phyloP scores from a whole-genome alignment of 2,329 filamentous ascomycete genomes.

The Sporothrix luriei region DNA sequence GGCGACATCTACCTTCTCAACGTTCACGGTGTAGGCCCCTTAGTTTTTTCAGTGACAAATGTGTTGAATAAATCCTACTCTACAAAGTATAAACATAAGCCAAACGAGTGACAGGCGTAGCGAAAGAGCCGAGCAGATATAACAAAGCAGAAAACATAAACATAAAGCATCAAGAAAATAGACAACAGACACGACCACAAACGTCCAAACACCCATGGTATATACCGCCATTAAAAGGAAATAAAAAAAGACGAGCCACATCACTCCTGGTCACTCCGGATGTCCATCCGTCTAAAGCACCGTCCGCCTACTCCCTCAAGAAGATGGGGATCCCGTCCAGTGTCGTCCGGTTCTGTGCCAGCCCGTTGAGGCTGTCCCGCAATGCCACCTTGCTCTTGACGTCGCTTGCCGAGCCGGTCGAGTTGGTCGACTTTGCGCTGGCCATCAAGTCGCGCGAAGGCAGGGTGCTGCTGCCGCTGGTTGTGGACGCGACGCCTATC shows the following conservation, averaged over 20 bases:
- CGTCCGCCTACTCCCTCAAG: constrained; percentile 45
- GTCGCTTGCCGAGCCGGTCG: neutral
- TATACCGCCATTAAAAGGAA: neutral
- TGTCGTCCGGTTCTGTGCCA: constrained; percentile 28
- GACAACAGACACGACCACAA: neutral
- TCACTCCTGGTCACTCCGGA: neutral
- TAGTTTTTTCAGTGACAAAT: too few species aligned
- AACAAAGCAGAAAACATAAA: neutral
- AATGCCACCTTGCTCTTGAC: constrained; percentile 29
- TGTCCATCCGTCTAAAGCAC: neutral
- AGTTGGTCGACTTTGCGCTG: neutral
- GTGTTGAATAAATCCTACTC: neutral
- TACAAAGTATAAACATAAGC: constrained; percentile 2
- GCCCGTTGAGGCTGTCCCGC: constrained; percentile 32
- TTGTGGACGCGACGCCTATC: neutral
- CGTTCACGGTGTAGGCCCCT: too few species aligned
- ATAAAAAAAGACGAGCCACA: neutral
- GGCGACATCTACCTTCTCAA: too few species aligned
- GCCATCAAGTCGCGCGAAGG: constrained; percentile 12
- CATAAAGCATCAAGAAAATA: neutral
- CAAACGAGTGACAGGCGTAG: constrained; percentile 5
- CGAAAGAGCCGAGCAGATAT: neutral
- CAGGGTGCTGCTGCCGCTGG: constrained; percentile 1
- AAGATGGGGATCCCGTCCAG: constrained; percentile 45
- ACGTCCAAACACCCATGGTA: constrained; percentile 13